Base-by-base conservation (phyloP, 1,284 basidiomycete species). In the Stereum hirsutum region DNA sequence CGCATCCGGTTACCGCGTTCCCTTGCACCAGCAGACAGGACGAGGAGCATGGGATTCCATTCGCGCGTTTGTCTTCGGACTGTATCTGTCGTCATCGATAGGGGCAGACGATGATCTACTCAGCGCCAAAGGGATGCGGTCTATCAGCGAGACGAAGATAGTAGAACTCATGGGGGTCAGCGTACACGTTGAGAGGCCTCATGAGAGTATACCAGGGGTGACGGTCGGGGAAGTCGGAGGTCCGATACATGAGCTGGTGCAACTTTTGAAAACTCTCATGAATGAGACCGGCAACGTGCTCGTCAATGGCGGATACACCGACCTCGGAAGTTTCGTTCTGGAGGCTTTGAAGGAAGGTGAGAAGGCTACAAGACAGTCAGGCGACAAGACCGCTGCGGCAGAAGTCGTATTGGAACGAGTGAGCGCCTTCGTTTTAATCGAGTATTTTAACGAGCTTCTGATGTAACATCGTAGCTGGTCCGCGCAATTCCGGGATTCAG, bases 21-120 rank as follows among this genome's bases (percentile, higher is more conserved):
- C 81, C 1, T 69, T 92, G 30, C 86, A 88, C 57, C 59, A 63
- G 23, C 73, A 76, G 43, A 79, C 80, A 6, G 75, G 78, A 12
- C 74, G 84, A 28, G 88, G 89, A 20, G 85, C 87, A 49, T 89
- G 81, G 72, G 84, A 90, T 59, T 78, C 75, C 46, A 82, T 91
- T 52, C 74, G 82, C 39, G 79, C 78, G 2, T 70, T 92, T 39
- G 68, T 77, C 23, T 77, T 90, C 52, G 72, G 76, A 12, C 65
- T 86, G 52, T 88, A 82, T 59, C 70, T 92, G 50, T 69, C 78
- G 25, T 79, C 78, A 2, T 64, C 74, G 11, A 61, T 67, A 17
- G 57, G 56, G 10, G 71, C 67, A 23, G 74, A 75, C 49, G 70
- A 62, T 5, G 75, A 85, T 58, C 56, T 78, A n/a, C 65, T 90